Conservation (phyloP, 169 alveolate genomes). For the Eimeria sp. region DNA sequence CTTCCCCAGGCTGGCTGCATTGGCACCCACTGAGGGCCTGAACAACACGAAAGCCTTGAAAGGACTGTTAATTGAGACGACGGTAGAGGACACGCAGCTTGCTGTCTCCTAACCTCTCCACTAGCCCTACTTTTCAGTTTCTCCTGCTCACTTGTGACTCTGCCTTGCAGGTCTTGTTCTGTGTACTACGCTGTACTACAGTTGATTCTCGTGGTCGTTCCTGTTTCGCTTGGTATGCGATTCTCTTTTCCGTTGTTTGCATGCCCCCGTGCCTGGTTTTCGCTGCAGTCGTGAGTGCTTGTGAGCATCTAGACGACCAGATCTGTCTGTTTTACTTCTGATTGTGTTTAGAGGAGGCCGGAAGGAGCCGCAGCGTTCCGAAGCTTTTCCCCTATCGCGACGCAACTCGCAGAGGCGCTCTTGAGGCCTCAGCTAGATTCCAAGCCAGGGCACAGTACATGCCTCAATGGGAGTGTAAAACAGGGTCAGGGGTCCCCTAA, state of each 20-base stretch:
- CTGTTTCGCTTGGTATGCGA: background rate
- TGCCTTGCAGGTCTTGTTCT: background rate
- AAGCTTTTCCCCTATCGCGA: background rate
- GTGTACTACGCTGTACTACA: background rate
- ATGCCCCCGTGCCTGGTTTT: background rate
- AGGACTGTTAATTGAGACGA: background rate
- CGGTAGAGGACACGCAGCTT: background rate
- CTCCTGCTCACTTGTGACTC: background rate
- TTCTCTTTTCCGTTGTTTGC: background rate
- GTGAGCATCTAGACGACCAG: background rate
- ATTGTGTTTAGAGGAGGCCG: background rate
- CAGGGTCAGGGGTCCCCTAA: background rate
- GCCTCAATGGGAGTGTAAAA: background rate
- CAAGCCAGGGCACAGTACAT: background rate
- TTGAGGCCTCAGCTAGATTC: background rate
- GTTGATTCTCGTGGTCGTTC: background rate
- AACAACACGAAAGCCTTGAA: background rate
- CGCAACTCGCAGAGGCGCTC: background rate
- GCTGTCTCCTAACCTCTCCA: background rate
- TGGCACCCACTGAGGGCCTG: background rate
- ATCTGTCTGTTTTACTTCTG: background rate
- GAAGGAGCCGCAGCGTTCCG: slow-evolving; percentile 2
- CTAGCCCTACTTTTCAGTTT: background rate
- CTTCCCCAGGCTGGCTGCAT: background rate
- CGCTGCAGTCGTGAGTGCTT: background rate